Conservation (phyloP, 2,329 filamentous ascomycete species). For the Alternaria brassicae region DNA sequence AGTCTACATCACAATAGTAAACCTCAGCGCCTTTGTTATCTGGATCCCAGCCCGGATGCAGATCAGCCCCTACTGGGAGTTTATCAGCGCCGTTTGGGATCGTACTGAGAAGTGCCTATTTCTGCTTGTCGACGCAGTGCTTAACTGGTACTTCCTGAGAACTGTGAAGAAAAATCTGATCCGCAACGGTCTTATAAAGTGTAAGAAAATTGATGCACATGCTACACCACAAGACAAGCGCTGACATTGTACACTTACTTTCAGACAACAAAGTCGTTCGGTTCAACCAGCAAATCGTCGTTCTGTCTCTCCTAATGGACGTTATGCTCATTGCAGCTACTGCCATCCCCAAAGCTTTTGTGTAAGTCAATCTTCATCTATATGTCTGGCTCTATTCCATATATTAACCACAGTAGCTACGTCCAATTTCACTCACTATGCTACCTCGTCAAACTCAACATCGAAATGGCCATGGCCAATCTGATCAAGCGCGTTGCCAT, state of each 20-base stretch:
- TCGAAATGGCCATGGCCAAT: slow-evolving; percentile 50
- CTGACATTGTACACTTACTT: not conserved
- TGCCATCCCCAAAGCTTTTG: slow-evolving; percentile 49
- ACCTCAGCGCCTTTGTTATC: slow-evolving; percentile 38
- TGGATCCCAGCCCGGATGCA: slow-evolving; percentile 43
- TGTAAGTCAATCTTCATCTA: slow-evolving; percentile 29
- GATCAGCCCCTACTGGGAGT: slow-evolving; percentile 23
- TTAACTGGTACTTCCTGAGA: slow-evolving; percentile 43
- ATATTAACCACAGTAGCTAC: slow-evolving; percentile 35
- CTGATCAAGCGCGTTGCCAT: slow-evolving; percentile 31
- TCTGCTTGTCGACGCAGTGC: slow-evolving; percentile 32
- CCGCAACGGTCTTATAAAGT: not conserved
- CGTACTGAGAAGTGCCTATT: slow-evolving; percentile 38
- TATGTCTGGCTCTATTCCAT: not conserved
- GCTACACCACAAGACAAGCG: not conserved
- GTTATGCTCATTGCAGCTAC: slow-evolving; percentile 53
- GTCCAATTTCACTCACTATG: slow-evolving; percentile 56
- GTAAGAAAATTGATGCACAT: not conserved
- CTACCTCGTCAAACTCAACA: slow-evolving; percentile 55
- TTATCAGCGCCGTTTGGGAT: slow-evolving; percentile 40
- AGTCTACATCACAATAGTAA: slow-evolving; percentile 15
- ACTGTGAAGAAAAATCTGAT: slow-evolving; percentile 33
- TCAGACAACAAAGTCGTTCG: not conserved
- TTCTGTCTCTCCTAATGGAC: slow-evolving; percentile 53
- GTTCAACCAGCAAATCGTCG: not conserved